Percentiles rank a stretch among this genome's conserved stretches.
Evolutionary conservation across 1,284 basidiomycete species (phyloP).

Genomic region (Boletus smithii): DNA sequence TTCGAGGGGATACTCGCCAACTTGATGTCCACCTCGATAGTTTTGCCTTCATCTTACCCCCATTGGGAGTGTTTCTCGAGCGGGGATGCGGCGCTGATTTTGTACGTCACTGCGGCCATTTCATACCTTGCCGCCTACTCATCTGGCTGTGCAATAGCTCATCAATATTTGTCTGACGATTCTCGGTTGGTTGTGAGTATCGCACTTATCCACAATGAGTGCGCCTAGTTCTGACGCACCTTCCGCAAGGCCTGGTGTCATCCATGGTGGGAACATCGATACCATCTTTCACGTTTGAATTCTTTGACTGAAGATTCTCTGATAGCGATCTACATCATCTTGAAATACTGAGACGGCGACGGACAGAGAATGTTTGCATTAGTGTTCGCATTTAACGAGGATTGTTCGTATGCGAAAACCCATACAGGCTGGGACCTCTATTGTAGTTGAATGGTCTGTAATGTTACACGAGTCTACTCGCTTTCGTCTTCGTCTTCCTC

Average conservation of each 20-base stretch:
- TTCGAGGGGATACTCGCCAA: too few relatives aligned
- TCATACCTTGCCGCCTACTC: background rate
- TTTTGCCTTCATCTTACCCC: constrained; percentile 70
- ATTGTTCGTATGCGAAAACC: background rate
- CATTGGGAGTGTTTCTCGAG: constrained; percentile 78
- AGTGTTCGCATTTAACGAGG: too few relatives aligned
- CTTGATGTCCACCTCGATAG: constrained; percentile 33
- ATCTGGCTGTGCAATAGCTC: constrained; percentile 35
- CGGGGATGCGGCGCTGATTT: constrained; percentile 71
- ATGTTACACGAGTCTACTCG: constrained; percentile 13
- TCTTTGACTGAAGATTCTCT: constrained; percentile 1
- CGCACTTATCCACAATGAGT: background rate
- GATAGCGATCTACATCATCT: constrained; percentile 69
- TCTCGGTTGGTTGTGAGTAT: constrained; percentile 65
- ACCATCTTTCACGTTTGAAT: background rate
- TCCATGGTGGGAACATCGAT: constrained; percentile 51
- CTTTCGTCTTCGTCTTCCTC: constrained; percentile 25
- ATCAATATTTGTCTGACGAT: constrained; percentile 72
- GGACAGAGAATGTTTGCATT: too few relatives aligned
- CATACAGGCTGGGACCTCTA: background rate
- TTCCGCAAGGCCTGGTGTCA: constrained; percentile 60
- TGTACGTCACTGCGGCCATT: constrained; percentile 36
- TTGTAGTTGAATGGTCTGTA: constrained; percentile 8
- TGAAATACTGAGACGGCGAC: constrained; percentile 54
- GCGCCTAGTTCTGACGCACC: constrained; percentile 7